Evolutionary conservation across 495 filamentous ascomycete species (phyloP).

Genomic region (Trichocladium uniseriatum): DNA sequence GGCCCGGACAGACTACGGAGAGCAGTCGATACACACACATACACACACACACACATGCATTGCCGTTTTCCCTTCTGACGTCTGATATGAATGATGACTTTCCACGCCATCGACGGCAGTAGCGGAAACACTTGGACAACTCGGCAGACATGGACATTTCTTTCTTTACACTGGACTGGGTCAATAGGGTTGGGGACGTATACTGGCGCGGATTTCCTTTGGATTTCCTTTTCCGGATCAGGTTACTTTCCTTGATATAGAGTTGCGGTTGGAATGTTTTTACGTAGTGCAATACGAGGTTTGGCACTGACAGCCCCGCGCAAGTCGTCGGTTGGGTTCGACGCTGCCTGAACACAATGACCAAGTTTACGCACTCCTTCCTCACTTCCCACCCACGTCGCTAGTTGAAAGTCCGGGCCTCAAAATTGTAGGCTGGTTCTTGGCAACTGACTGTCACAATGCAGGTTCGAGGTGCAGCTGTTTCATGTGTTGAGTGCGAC

Average conservation of each 20-base stretch:
- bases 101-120: slow-evolving; percentile 19
- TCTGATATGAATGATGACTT: slow-evolving; percentile 22
- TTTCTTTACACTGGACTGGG: slow-evolving; percentile 2
- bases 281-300: background rate
- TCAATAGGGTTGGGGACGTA: slow-evolving; percentile 9
- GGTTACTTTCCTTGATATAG: slow-evolving; percentile 14
- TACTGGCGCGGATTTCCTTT: slow-evolving; percentile 14
- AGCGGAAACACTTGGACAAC: slow-evolving; percentile 11
- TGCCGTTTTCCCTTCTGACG: slow-evolving; percentile 18
- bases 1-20: slow-evolving; percentile 4
- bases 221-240: slow-evolving; percentile 3
- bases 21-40: no score
- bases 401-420: no score
- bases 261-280: background rate
- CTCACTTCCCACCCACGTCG: no score
- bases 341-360: no score
- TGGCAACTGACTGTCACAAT: no score
- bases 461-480: no score
- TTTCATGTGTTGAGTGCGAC: no score
- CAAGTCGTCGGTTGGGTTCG: no score
- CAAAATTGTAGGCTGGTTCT: no score
- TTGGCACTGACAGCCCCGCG: no score
- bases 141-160: slow-evolving; percentile 8
- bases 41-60: slow-evolving; percentile 1
- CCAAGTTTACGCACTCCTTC: no score